Evolutionary conservation across 805 yeast genomes (phyloP).

Genomic region (Maudiozyma turicensis): DNA sequence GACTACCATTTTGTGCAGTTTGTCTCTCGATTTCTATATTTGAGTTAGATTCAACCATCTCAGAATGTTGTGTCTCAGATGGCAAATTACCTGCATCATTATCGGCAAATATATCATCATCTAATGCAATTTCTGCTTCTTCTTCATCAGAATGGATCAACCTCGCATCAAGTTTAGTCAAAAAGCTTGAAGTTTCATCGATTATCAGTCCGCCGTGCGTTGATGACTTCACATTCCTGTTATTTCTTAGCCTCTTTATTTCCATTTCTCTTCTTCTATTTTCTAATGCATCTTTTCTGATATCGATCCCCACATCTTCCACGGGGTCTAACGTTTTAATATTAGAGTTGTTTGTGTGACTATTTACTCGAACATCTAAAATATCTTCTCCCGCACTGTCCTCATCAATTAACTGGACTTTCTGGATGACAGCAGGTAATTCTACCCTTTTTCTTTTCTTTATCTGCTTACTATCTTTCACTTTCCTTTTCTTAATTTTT

Average conservation of each 20-base stretch:
- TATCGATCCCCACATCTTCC: slow-evolving; percentile 31
- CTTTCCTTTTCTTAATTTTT: slow-evolving; percentile 33
- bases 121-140: background rate
- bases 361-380: background rate
- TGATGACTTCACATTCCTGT: slow-evolving; percentile 6
- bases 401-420: slow-evolving; percentile 28
- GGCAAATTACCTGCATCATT: background rate
- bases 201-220: slow-evolving; percentile 18
- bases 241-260: slow-evolving; percentile 8
- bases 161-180: slow-evolving; percentile 14
- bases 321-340: slow-evolving; percentile 1
- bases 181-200: slow-evolving; percentile 33
- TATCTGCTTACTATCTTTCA: slow-evolving; percentile 22
- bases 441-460: slow-evolving; percentile 19
- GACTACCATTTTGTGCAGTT: background rate
- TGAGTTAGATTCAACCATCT: background rate
- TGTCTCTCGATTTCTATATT: too few species aligned
- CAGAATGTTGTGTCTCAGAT: background rate
- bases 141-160: background rate
- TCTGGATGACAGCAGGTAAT: slow-evolving; percentile 23
- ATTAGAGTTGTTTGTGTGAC: slow-evolving; percentile 8
- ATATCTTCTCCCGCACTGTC: slow-evolving; percentile 13
- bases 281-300: slow-evolving; percentile 25
- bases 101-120: background rate
- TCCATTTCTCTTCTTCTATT: slow-evolving; percentile 12